Base-by-base conservation (phyloP, 768 basidiomycete species). In the Amanita subjunquillea region DNA sequence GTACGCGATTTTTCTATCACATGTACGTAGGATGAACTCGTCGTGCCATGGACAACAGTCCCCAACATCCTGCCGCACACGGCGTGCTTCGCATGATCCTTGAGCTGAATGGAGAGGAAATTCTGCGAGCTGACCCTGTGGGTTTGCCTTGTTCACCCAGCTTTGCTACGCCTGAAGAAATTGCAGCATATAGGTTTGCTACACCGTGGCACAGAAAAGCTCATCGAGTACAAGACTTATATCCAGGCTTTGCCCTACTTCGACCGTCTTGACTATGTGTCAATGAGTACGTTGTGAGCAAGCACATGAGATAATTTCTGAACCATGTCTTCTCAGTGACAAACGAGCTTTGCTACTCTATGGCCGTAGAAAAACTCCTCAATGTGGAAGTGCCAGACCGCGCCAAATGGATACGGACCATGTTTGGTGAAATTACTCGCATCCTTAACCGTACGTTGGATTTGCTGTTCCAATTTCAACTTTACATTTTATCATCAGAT, bases 171-270 rank as follows among this genome's bases (percentile, higher is more conserved):
- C 25, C 58, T 60, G 37, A 38, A 51, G 43, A n/a, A 44, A 51
- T 50, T 20, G 25, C 47, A 89, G 85, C 96, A 99, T 61, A 86
- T 98, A 61, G 96, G 96, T 52, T 77, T 99, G 23, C 78, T 99
- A 44, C 96, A 98, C 69, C 83, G 96, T 59, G 96, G 95, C 20
- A 99, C 95, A 17, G 96, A 99, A 69, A 98, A 98, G 69, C 78
- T 99, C 48, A 98, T 98, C 57, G 96, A 98, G 69, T 95, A 93
- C 78, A 99, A 99, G 74, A 97, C 86, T 1, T 98, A 98, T 64
- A 89, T 83, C 4, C 96, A 99, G 72, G 96, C 96, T 0, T 72
- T 98, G 17, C 96, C 96, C 1, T 98, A 99, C 72, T 99, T 99
- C 65, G 96, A 99, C 67, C 91, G 96, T 60, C 77, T 98, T 55